Base-by-base conservation (phyloP, 805 yeast species). In the Wickerhamiella occidentalis region DNA sequence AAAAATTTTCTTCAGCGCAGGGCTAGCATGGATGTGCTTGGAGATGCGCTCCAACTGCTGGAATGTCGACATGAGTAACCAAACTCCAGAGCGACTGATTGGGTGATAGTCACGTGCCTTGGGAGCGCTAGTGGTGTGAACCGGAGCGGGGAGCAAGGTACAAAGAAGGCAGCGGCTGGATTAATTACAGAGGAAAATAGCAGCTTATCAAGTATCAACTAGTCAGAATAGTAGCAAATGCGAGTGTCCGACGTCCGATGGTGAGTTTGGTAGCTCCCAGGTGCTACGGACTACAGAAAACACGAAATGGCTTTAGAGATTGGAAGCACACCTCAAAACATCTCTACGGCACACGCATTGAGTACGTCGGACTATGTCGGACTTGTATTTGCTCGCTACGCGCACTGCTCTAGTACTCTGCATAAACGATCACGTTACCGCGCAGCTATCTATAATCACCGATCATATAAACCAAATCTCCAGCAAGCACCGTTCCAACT, bases 11-110 rank as follows among this genome's bases (percentile, higher is more conserved):
- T 83, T 76, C 63, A 92, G 77, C 45, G 78, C 64, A 49, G 97
- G 95, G 57, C 86, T 77, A 59, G 80, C 80, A 64, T 83, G 75
- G 62, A 90, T 80, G 73, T 71, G 81, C 66, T 85, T 90, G 58
- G 86, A 56, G 58, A 65, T 65, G 56, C 55, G 58, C 56, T 64
- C 66, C 54, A 65, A 57, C 61, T 64, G 67, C 37, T 64, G 61
- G 56, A 63, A 64, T 33, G 68, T 62, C 53, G 67, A 59, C 68
- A 65, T 65, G 47, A 41, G 50, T 48, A 37, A 37, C 43, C 28
- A 13, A 46, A 49, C 55, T 29, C 41, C 18, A 25, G 2, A 13
- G 40, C 37, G 25, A 22, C 22, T 48, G 51, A 48, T 47, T 47
- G 49, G 49, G 33, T 22, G 28, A 17, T 5, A 23, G 37, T 42